phyloP scores from a whole-genome alignment of 331 rosid species.

The Cucumis variabilis region DNA sequence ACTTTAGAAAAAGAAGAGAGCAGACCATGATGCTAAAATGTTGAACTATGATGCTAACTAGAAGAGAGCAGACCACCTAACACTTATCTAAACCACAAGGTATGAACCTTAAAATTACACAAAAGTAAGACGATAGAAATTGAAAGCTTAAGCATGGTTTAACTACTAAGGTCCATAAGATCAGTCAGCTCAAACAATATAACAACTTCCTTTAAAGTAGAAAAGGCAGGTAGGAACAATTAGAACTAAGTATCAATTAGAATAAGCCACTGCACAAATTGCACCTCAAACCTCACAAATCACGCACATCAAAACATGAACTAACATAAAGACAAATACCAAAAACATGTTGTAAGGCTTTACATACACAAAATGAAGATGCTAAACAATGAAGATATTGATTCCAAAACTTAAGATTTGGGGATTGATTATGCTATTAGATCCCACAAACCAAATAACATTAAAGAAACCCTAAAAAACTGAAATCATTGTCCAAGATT shows the following conservation, averaged over 20 bases:
- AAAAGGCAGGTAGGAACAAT: constrained; percentile 15
- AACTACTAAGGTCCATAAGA: neutral
- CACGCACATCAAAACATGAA: neutral
- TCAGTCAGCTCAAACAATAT: neutral
- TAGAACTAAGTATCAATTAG: constrained; percentile 14
- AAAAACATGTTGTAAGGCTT: neutral
- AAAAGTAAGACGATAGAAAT: neutral
- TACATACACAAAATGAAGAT: neutral
- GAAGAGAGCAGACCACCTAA: constrained; percentile 7
- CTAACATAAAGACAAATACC: neutral
- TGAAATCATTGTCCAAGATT: neutral
- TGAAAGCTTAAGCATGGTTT: constrained; percentile 1
- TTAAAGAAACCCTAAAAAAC: neutral
- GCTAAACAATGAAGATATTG: neutral
- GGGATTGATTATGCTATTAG: neutral
- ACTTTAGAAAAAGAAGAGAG: no score
- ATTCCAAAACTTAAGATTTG: neutral
- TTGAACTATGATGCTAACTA: neutral
- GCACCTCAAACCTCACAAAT: constrained; percentile 5
- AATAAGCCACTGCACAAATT: constrained; percentile 64
- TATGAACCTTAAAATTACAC: neutral
- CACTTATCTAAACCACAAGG: neutral
- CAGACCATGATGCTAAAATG: no score
- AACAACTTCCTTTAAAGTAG: constrained; percentile 12
- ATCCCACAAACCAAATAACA: neutral